Conservation (phyloP, 2,329 filamentous ascomycete species). For the Pleoardoris graminearum region DNA sequence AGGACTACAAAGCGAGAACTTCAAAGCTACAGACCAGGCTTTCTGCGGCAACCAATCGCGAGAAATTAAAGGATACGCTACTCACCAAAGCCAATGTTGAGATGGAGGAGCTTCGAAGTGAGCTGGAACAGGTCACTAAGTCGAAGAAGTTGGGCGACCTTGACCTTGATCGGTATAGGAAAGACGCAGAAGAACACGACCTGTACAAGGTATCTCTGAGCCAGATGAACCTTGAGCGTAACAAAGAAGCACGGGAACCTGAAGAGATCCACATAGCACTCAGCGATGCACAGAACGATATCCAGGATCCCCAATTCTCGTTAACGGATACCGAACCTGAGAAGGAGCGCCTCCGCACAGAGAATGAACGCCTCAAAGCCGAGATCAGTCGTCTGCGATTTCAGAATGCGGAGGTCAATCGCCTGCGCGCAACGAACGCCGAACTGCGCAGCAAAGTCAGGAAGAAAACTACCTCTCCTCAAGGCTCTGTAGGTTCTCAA, state of each 20-base stretch:
- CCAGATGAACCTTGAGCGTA: background rate
- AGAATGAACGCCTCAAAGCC: background rate
- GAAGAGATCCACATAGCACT: background rate
- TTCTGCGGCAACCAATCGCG: too few species aligned
- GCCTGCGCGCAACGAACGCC: background rate
- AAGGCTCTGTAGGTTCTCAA: too few species aligned
- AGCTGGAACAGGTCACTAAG: too few species aligned
- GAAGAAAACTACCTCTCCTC: background rate
- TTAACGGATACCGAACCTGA: background rate
- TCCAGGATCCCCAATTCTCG: background rate
- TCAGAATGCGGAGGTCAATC: background rate
- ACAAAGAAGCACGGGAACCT: background rate
- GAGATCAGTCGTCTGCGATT: too few species aligned
- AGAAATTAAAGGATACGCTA: too few species aligned
- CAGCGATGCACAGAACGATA: background rate
- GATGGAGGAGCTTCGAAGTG: too few species aligned
- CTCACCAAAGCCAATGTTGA: too few species aligned
- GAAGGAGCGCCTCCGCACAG: background rate
- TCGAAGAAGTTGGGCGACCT: too few species aligned
- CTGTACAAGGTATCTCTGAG: background rate
- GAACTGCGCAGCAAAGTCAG: background rate
- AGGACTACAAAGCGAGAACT: too few species aligned
- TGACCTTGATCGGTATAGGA: too few species aligned
- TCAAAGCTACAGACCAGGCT: too few species aligned
- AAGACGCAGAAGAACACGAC: too few species aligned